These are phyloP conservation scores for Mychonastes homosphaera DNA, from an alignment of 139 green algal species.

Conservation along the genomic window DNA sequence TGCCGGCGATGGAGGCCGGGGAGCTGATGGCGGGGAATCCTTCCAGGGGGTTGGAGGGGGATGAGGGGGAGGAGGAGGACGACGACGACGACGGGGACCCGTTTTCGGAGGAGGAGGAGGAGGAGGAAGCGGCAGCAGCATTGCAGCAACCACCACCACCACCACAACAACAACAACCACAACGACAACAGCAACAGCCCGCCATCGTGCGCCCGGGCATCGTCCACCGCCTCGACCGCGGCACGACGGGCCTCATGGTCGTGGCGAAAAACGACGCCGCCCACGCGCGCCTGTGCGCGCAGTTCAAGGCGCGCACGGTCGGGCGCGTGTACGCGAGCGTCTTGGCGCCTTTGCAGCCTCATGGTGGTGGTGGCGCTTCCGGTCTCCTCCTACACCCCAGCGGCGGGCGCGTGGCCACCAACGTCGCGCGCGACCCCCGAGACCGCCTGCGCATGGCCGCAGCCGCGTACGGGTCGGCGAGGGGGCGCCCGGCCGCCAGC, in stretches of 20 bases:
- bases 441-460: conserved; percentile 65
- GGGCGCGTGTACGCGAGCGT: not conserved
- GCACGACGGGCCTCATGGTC: conserved; percentile 86
- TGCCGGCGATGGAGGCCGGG: conserved; percentile 31
- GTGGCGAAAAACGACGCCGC: conserved; percentile 70
- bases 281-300: conserved; percentile 34
- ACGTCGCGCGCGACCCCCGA: conserved; percentile 42
- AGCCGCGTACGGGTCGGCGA: conserved; percentile 31
- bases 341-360: not conserved
- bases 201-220: conserved; percentile 80
- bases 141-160: not conserved
- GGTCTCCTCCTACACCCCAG: conserved; percentile 19
- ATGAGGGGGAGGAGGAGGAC: conserved; percentile 3
- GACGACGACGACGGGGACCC: not conserved
- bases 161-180: not conserved
- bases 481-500: conserved; percentile 52
- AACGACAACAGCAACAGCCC: conserved; percentile 3
- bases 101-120: not conserved
- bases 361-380: conserved; percentile 35
- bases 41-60: conserved; percentile 5
- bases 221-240: conserved; percentile 92
- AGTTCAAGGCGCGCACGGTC: conserved; percentile 82
- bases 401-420: conserved; percentile 48
- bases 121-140: not conserved
- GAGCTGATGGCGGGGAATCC: conserved; percentile 6